Conservation (phyloP, 768 basidiomycete genomes). For the Mycena pura region DNA sequence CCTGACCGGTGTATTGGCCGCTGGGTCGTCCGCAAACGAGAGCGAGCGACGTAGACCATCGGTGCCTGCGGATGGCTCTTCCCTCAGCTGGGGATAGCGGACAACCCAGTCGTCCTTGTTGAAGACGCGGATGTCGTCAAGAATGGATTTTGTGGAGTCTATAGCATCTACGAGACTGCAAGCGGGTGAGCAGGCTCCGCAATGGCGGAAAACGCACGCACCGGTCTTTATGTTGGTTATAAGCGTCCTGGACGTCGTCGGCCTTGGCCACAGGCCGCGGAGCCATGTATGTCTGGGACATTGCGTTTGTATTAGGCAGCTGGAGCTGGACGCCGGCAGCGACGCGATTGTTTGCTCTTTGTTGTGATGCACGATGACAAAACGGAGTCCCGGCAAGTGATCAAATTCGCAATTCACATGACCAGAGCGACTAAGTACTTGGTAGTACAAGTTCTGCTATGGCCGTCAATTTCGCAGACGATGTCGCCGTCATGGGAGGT, state of each 20-base stretch:
- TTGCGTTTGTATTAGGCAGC: slow-evolving; percentile 7
- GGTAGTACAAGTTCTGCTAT: too few relatives aligned
- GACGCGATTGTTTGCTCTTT: not conserved
- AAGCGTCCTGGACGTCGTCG: slow-evolving; percentile 79
- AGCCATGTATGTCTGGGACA: slow-evolving; percentile 19
- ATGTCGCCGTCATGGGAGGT: slow-evolving; percentile 5
- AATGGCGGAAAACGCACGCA: slow-evolving; percentile 32
- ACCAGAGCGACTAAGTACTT: too few relatives aligned
- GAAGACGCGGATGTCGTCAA: slow-evolving; percentile 76
- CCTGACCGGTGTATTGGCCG: slow-evolving; percentile 67
- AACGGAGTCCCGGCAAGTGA: too few relatives aligned
- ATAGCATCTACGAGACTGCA: slow-evolving; percentile 79
- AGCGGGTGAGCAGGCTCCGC: slow-evolving; percentile 7
- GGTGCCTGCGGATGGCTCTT: slow-evolving; percentile 43
- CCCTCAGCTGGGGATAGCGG: slow-evolving; percentile 80
- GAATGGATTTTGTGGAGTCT: slow-evolving; percentile 69
- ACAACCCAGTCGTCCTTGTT: slow-evolving; percentile 90
- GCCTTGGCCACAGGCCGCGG: slow-evolving; percentile 42
- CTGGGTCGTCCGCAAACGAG: slow-evolving; percentile 86
- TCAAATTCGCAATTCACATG: too few relatives aligned
- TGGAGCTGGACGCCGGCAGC: not conserved
- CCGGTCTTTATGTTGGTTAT: slow-evolving; percentile 79
- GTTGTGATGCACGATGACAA: slow-evolving; percentile 4
- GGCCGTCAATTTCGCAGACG: slow-evolving; percentile 14
- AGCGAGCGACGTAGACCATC: slow-evolving; percentile 65